Percentiles rank a stretch among this genome's conserved stretches.
phyloP scores from a whole-genome alignment of 306 rosid species.

The Sechiopsis laciniata region DNA sequence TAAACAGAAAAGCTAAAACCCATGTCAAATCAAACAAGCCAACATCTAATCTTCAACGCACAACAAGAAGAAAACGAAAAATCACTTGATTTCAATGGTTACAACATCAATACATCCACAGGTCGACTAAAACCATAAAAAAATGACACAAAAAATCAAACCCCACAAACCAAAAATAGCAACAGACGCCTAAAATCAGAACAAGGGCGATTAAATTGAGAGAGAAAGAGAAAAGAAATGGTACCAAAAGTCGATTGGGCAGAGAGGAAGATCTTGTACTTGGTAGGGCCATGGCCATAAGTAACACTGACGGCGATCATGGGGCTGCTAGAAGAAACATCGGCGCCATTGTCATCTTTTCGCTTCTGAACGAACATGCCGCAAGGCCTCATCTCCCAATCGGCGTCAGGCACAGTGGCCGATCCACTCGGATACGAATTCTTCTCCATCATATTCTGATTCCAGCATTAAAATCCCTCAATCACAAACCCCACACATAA shows the following conservation, averaged over 20 bases:
- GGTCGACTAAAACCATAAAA: not conserved
- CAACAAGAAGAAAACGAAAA: not conserved
- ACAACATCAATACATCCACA: not conserved
- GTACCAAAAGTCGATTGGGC: slow-evolving; percentile 49
- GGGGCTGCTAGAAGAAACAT: slow-evolving; percentile 26
- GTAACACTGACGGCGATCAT: slow-evolving; percentile 35
- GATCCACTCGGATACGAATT: slow-evolving; percentile 11
- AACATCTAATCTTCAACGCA: not conserved
- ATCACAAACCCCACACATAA: not conserved
- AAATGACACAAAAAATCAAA: not conserved
- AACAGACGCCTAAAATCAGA: not conserved
- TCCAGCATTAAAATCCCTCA: not conserved
- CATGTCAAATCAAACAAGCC: not conserved
- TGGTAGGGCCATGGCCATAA: slow-evolving; percentile 31
- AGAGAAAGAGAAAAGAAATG: not conserved
- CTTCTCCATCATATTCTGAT: slow-evolving; percentile 24
- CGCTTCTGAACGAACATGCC: slow-evolving; percentile 48
- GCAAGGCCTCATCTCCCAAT: slow-evolving; percentile 34
- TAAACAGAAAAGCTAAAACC: not conserved
- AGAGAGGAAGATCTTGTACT: slow-evolving; percentile 33
- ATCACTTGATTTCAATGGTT: no score
- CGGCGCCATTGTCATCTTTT: slow-evolving; percentile 21
- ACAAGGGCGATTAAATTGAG: not conserved
- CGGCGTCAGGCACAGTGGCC: slow-evolving; percentile 15
- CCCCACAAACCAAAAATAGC: not conserved